Base-by-base conservation (phyloP, 192 early-diverging fungal genomes). In the Thamnidium elegans region DNA sequence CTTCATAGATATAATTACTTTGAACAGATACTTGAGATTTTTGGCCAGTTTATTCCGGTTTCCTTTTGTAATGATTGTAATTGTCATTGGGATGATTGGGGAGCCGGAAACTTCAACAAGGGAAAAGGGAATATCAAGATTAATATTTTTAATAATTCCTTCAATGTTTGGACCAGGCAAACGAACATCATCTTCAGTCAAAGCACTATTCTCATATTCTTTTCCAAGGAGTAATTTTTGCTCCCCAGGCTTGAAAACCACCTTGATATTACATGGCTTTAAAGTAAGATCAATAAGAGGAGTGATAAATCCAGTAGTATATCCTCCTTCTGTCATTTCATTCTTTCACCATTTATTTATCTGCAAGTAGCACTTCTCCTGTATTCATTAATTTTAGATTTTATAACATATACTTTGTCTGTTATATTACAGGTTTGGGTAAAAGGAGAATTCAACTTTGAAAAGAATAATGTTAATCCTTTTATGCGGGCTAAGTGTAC, bases 171-270 rank as follows among this genome's bases (percentile, higher is more conserved):
- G 7, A 36, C 17, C 54, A 55, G 54, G 34, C 3, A 55, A 36
- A 3, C 34, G 15, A n/a, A 14, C 34, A 36, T 55, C 34, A 36
- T 55, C 54, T n/a, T 55, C 54, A 32, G 31, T 55, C 15, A 55
- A 36, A 34, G 54, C 3, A 55, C 32, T 19, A 19, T 36, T 55
- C 34, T 55, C 54, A 34, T 55, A 55, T 19, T 55, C 32, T 7
- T 39, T 55, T 7, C n/a, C 15, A 17, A 55, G 8, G 1, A 4
- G 32, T 19, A 55, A 4, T 15, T 34, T 36, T 17, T 55, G n/a
- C 7, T 55, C 32, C 5, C 54, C 54, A 55, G 54, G n/a, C 9
- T 36, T 34, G 54, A 55, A 55, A 7, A 39, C 30, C 52, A 54
- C 31, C 31, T 32, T 32, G 17, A 14, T 36, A 39, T 30, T 9